phyloP scores from a whole-genome alignment of 768 basidiomycete genomes.

The Ramaria sp. region DNA sequence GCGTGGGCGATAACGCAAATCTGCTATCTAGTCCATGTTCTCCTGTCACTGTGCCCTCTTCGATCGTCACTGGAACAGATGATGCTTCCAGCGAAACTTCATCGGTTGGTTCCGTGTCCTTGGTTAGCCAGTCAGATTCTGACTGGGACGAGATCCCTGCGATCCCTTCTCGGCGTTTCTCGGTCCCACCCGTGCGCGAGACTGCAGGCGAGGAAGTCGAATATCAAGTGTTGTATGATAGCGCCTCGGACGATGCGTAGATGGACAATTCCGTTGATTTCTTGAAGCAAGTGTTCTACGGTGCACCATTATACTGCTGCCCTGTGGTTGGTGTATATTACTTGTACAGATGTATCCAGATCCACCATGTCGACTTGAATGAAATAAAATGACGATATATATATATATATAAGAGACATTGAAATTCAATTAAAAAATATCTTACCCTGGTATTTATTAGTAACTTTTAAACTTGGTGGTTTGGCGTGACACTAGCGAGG shows the following conservation, averaged over 20 bases:
- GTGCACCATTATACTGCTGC: neutral
- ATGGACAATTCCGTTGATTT: neutral
- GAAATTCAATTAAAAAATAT: no score
- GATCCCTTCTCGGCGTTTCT: neutral
- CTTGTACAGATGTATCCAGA: neutral
- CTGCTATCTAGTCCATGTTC: neutral
- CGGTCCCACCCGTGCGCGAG: neutral
- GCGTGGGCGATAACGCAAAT: neutral
- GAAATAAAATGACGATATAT: neutral
- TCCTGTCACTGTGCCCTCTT: conserved; percentile 4
- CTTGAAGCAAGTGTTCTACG: neutral
- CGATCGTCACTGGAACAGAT: neutral
- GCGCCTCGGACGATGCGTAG: conserved; percentile 1
- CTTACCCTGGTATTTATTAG: no score
- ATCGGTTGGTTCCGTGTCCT: conserved; percentile 1
- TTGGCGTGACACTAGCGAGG: no score
- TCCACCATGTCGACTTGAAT: neutral
- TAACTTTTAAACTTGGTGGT: no score
- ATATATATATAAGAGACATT: no score
- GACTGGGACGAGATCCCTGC: conserved; percentile 5
- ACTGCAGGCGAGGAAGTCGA: neutral
- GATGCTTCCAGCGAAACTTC: neutral
- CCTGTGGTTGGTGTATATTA: neutral
- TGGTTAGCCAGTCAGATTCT: neutral
- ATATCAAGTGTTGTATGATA: conserved; percentile 7